Conservation (phyloP, 177 flowering plant species). For the Vitis hybrid region DNA sequence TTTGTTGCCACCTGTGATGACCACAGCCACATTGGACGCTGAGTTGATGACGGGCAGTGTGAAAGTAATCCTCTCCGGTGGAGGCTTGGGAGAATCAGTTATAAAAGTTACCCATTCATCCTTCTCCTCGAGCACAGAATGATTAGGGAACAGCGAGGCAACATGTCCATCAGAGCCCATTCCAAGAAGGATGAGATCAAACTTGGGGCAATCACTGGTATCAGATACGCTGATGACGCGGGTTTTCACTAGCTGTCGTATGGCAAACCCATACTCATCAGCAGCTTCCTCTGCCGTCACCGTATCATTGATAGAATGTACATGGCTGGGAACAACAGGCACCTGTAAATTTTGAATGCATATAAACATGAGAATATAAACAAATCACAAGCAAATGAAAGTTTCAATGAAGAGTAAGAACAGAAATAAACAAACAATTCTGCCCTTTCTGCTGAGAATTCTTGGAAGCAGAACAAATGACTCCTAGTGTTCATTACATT, state of each 20-base stretch:
- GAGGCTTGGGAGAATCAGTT: conserved; percentile 86
- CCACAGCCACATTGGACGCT: conserved; percentile 71
- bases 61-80: conserved; percentile 88
- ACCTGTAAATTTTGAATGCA: conserved; percentile 41
- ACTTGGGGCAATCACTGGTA: conserved; percentile 75
- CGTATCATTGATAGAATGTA: conserved; percentile 74
- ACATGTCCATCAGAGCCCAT: conserved; percentile 91
- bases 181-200: conserved; percentile 80
- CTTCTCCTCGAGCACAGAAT: conserved; percentile 48
- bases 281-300: conserved; percentile 86
- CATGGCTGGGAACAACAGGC: conserved; percentile 68
- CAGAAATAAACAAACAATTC: no score
- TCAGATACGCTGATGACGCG: conserved; percentile 62
- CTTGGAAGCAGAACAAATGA: no score
- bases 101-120: conserved; percentile 63
- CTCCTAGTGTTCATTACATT: no score
- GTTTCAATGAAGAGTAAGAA: no score
- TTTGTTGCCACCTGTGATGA: conserved; percentile 63
- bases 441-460: no score
- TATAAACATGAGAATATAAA: neutral
- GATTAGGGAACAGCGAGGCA: conserved; percentile 76
- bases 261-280: conserved; percentile 61
- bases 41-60: conserved; percentile 90
- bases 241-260: conserved; percentile 74
- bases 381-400: neutral